Percentiles rank a stretch among this genome's conserved stretches.
Conservation (phyloP, 176 grass and related monocot genomes). For the Carex kokanica region DNA sequence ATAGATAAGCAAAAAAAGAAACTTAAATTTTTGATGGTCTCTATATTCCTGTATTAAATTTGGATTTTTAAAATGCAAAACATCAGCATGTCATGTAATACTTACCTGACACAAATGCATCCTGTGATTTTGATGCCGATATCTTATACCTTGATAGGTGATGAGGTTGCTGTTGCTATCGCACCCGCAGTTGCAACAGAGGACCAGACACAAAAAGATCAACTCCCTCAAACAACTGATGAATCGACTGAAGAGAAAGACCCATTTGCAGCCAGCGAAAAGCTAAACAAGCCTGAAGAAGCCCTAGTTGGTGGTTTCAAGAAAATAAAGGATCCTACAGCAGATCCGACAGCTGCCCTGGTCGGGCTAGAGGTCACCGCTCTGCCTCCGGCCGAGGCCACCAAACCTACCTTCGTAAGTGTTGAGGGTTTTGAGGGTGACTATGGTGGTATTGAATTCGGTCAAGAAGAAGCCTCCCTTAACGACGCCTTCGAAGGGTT, state of each 20-base stretch:
- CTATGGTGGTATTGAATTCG: constrained; percentile 93
- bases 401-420: constrained; percentile 78
- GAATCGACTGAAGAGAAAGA: constrained; percentile 60
- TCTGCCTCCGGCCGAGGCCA: constrained; percentile 76
- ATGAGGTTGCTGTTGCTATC: constrained; percentile 70
- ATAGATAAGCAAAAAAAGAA: background rate
- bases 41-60: background rate
- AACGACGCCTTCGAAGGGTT: constrained; percentile 88
- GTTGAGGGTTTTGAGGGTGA: constrained; percentile 98
- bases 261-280: constrained; percentile 84
- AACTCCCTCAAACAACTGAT: constrained; percentile 41
- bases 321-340: constrained; percentile 72
- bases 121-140: background rate
- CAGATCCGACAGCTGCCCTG: constrained; percentile 72
- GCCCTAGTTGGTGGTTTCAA: constrained; percentile 85
- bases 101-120: background rate
- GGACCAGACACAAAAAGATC: constrained; percentile 51
- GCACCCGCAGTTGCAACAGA: constrained; percentile 45
- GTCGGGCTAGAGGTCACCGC: constrained; percentile 90
- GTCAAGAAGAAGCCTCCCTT: constrained; percentile 85
- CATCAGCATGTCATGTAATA: background rate
- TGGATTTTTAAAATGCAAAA: background rate
- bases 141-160: constrained; percentile 28
- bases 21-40: background rate
- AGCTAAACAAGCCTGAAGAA: constrained; percentile 85